Evolutionary conservation across 352 stramenopile genomes (phyloP).

Genomic region (Phytopythium delawarense): DNA sequence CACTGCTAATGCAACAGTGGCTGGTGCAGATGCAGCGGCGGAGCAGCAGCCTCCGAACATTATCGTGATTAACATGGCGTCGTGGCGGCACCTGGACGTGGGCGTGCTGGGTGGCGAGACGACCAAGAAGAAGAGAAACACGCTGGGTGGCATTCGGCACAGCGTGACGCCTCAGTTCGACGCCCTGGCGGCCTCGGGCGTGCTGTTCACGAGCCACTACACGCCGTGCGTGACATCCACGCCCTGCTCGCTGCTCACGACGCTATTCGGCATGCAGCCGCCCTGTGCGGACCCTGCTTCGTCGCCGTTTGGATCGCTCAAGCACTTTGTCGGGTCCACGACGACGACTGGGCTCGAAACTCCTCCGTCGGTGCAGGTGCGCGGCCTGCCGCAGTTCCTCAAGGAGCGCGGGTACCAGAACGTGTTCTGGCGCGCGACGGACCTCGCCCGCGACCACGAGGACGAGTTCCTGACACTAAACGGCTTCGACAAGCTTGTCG

Average conservation of each 20-base stretch:
- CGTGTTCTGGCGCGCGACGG: constrained; percentile 65
- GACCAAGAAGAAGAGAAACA: constrained; percentile 31
- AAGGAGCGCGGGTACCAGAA: constrained; percentile 68
- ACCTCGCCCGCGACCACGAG: constrained; percentile 65
- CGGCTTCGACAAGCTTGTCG: constrained; percentile 67
- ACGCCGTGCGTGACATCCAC: constrained; percentile 65
- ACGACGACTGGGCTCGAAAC: constrained; percentile 34
- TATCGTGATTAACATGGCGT: constrained; percentile 75
- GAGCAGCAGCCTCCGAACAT: constrained; percentile 44
- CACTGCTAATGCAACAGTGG: constrained; percentile 3
- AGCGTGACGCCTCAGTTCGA: constrained; percentile 62
- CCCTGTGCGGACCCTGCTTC: constrained; percentile 65
- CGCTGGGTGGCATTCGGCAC: constrained; percentile 19
- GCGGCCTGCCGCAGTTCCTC: constrained; percentile 57
- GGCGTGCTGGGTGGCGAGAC: constrained; percentile 50
- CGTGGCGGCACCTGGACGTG: constrained; percentile 60
- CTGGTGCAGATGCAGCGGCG: background rate
- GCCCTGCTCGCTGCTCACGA: constrained; percentile 52
- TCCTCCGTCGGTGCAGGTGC: constrained; percentile 4
- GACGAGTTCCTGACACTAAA: constrained; percentile 60
- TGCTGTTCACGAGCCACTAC: constrained; percentile 70
- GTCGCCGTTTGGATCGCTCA: constrained; percentile 18
- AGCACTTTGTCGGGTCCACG: constrained; percentile 30
- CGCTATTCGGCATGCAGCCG: constrained; percentile 67
- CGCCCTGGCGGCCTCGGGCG: constrained; percentile 38